A percentile compares a stretch with the other conserved stretches of the same genome.
Conservation (phyloP, 441 rosid genomes). For the Erodium chrysanthum region DNA sequence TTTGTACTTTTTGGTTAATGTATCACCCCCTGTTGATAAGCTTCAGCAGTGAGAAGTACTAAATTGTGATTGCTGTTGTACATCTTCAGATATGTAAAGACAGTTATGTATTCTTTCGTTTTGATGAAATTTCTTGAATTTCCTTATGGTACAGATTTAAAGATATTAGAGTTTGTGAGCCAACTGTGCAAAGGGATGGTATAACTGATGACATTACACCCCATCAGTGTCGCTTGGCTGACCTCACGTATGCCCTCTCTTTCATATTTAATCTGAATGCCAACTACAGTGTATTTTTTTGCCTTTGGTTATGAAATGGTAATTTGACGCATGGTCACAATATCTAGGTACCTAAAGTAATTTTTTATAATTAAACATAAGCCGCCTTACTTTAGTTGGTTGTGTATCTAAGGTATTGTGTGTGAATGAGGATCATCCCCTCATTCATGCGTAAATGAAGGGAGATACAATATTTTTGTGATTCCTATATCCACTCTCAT, state of each 20-base stretch:
- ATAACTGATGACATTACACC: slow-evolving; percentile 41
- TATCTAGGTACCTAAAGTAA: not conserved
- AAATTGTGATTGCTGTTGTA: not conserved
- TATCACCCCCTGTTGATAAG: not conserved
- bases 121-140: not conserved
- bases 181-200: slow-evolving; percentile 31
- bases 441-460: not conserved
- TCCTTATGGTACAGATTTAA: slow-evolving; percentile 46
- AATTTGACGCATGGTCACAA: not conserved
- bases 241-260: slow-evolving; percentile 48
- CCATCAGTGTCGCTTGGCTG: slow-evolving; percentile 77
- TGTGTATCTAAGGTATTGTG: not conserved
- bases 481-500: not conserved
- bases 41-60: not conserved
- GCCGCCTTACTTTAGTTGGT: not conserved
- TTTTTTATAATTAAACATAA: not conserved
- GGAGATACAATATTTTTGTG: not conserved
- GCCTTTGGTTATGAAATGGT: not conserved
- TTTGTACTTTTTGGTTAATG: not conserved
- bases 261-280: not conserved
- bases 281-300: not conserved
- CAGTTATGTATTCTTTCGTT: not conserved
- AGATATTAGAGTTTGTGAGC: slow-evolving; percentile 59
- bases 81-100: not conserved
- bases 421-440: not conserved